These are phyloP conservation scores for Cordyceps tenuipes DNA, from an alignment of 2,329 filamentous ascomycete genomes.

Conservation along the genomic window DNA sequence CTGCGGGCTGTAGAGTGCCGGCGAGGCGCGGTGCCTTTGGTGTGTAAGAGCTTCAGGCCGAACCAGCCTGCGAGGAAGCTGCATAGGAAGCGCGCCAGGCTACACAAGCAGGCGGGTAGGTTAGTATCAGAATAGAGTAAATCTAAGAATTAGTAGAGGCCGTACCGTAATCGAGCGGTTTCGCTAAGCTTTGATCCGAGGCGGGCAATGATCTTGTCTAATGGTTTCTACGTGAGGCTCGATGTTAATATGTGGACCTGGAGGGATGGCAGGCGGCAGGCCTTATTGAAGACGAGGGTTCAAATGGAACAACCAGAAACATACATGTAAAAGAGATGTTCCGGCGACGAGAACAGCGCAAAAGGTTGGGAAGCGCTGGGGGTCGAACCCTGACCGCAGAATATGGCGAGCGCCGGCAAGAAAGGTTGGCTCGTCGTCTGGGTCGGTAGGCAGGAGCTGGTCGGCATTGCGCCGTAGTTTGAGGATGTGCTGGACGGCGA, in stretches of 20 bases:
- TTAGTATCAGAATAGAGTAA: background rate
- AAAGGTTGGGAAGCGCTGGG: slow-evolving; percentile 52
- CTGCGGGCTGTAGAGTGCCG: slow-evolving; percentile 20
- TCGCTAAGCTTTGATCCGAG: slow-evolving; percentile 18
- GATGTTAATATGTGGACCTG: background rate
- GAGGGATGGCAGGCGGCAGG: background rate
- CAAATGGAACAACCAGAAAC: slow-evolving; percentile 10
- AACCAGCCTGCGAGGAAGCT: slow-evolving; percentile 51
- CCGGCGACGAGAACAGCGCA: slow-evolving; percentile 53
- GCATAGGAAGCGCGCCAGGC: slow-evolving; percentile 49
- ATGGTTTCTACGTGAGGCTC: background rate
- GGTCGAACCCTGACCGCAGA: slow-evolving; percentile 43
- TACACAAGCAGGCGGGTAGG: slow-evolving; percentile 19
- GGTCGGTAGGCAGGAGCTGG: slow-evolving; percentile 19
- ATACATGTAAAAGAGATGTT: slow-evolving; percentile 52
- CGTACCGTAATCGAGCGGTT: slow-evolving; percentile 21
- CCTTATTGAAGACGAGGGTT: too few species aligned
- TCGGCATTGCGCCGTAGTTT: slow-evolving; percentile 24
- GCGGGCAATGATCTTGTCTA: slow-evolving; percentile 17
- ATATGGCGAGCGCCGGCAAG: slow-evolving; percentile 29
- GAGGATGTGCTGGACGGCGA: slow-evolving; percentile 43
- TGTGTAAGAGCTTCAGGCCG: slow-evolving; percentile 49
- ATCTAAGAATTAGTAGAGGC: background rate
- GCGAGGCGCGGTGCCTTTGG: slow-evolving; percentile 27
- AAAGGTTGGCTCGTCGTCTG: slow-evolving; percentile 24